Conservation (phyloP, 768 basidiomycete genomes). For the Thelephora ganbajun region DNA sequence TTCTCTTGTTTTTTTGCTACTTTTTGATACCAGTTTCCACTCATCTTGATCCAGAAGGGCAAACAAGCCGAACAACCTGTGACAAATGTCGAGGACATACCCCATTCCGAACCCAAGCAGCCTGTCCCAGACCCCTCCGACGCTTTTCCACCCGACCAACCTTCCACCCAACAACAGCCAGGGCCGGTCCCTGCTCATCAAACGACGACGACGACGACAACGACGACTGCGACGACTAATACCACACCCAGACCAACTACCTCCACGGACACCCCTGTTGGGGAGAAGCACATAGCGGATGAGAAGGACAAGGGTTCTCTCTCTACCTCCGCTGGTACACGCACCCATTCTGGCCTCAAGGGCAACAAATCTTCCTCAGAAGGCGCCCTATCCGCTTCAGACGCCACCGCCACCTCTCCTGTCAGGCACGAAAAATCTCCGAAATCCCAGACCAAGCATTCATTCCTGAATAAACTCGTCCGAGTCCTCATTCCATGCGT, state of each 20-base stretch:
- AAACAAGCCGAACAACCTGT: not conserved
- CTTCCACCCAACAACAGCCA: not conserved
- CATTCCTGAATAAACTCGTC: constrained; percentile 46
- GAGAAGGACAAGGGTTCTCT: constrained; percentile 24
- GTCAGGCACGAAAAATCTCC: constrained; percentile 12
- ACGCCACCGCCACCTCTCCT: constrained; percentile 11
- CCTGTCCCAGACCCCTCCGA: not conserved
- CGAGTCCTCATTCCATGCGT: constrained; percentile 55
- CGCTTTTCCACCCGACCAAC: not conserved
- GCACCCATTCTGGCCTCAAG: constrained; percentile 21
- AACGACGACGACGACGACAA: too few species aligned
- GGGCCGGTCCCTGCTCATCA: not conserved
- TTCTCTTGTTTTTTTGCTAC: not conserved
- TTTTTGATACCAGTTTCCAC: not conserved
- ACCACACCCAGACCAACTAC: not conserved
- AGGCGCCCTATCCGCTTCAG: constrained; percentile 18
- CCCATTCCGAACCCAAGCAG: not conserved
- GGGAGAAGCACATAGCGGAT: constrained; percentile 21
- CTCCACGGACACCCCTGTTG: constrained; percentile 20
- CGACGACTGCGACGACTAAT: not conserved
- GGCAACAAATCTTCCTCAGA: constrained; percentile 20
- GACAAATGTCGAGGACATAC: not conserved
- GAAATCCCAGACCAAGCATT: constrained; percentile 24
- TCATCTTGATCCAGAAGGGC: not conserved
- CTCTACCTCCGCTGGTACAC: constrained; percentile 28